Conservation (phyloP, 2,329 filamentous ascomycete species). For the Chaetomium sp. region DNA sequence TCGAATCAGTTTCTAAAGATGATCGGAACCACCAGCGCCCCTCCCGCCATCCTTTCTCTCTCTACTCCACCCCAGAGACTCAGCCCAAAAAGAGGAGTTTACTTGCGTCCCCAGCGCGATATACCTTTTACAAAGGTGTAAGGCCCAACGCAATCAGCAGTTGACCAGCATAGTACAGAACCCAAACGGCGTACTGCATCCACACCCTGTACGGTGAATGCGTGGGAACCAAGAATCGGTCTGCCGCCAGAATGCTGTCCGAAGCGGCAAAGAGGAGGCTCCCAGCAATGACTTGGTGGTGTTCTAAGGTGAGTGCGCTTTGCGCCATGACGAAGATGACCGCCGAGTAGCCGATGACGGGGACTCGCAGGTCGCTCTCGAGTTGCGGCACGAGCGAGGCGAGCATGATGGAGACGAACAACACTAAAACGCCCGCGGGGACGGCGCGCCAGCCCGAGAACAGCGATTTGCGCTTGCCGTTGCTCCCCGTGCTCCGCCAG, state of each 20-base stretch:
- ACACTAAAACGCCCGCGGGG: constrained; percentile 15
- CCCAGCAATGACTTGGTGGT: constrained; percentile 23
- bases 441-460: constrained; percentile 11
- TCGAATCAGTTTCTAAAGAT: no score
- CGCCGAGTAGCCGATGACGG: constrained; percentile 29
- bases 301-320: constrained; percentile 26
- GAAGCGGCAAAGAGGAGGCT: constrained; percentile 30
- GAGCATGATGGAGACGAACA: constrained; percentile 26
- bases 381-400: constrained; percentile 26
- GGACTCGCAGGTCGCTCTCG: constrained; percentile 20
- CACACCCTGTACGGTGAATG: constrained; percentile 22
- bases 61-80: no score
- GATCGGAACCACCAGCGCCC: no score
- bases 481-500: constrained; percentile 11
- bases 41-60: no score
- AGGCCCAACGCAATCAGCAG: constrained; percentile 26
- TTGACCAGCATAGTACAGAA: constrained; percentile 32
- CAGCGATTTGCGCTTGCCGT: constrained; percentile 1
- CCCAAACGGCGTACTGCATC: constrained; percentile 33
- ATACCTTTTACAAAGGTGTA: background rate
- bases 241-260: constrained; percentile 29
- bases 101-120: no score
- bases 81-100: no score
- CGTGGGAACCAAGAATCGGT: constrained; percentile 28
- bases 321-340: constrained; percentile 30